Conservation (phyloP, 768 basidiomycete species). For the Calocera viscosa region DNA sequence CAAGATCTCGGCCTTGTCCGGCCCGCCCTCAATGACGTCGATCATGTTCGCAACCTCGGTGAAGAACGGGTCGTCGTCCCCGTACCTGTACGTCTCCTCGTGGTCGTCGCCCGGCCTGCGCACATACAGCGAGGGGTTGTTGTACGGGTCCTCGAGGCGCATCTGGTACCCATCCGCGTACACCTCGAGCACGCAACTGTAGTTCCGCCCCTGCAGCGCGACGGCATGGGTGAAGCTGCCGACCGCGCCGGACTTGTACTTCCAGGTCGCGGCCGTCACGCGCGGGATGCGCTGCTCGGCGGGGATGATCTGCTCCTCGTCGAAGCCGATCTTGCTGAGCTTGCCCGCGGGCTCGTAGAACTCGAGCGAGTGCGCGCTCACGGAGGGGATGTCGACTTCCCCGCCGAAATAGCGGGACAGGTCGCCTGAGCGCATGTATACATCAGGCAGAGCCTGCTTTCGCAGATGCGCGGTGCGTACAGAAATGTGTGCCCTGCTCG, state of each 20-base stretch:
- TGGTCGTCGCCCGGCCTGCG: constrained; percentile 71
- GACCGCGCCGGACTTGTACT: constrained; percentile 90
- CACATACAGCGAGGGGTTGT: constrained; percentile 74
- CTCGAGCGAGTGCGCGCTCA: constrained; percentile 73
- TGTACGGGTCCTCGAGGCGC: constrained; percentile 65
- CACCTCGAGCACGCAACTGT: constrained; percentile 89
- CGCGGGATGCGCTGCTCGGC: constrained; percentile 88
- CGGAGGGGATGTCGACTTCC: constrained; percentile 65
- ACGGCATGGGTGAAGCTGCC: constrained; percentile 84
- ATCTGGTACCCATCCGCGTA: constrained; percentile 78
- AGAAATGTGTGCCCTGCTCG: constrained; percentile 94
- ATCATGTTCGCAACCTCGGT: constrained; percentile 84
- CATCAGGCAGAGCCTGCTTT: not conserved
- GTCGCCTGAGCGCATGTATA: constrained; percentile 39
- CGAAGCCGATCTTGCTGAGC: constrained; percentile 66
- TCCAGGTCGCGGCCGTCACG: constrained; percentile 89
- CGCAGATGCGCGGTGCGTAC: constrained; percentile 22
- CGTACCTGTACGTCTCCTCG: constrained; percentile 58
- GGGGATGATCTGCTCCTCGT: constrained; percentile 65
- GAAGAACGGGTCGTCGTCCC: constrained; percentile 85
- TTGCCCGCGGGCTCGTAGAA: constrained; percentile 83
- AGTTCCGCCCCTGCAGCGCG: constrained; percentile 82
- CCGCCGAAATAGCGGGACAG: constrained; percentile 95
- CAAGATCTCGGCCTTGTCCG: constrained; percentile 66
- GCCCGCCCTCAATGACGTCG: constrained; percentile 75